Conservation (phyloP, 108 stramenopile genomes). For the Aurantiochytrium sp. region DNA sequence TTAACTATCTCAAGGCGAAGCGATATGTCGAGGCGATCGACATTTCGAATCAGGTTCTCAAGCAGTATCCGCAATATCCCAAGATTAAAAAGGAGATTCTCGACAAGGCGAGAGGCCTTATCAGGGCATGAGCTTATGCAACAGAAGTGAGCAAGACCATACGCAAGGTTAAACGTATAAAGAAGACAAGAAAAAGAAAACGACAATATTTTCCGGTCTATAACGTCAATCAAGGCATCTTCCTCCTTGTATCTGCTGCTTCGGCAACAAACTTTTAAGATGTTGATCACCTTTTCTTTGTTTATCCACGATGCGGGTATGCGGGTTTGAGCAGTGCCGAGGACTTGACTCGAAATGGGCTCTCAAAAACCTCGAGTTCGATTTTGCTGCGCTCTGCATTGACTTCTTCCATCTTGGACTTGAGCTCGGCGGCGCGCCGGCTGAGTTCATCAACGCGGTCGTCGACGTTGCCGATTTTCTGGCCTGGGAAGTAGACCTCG, state of each 20-base stretch:
- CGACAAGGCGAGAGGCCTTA: conserved; percentile 32
- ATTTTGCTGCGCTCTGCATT: not conserved
- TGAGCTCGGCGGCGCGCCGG: not conserved
- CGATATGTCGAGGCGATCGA: conserved; percentile 54
- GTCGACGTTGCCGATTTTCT: not conserved
- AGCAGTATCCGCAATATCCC: conserved; percentile 57
- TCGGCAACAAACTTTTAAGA: not conserved
- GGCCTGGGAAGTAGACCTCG: not conserved
- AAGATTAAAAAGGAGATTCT: conserved; percentile 52
- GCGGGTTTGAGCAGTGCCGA: not conserved
- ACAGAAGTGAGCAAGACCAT: too few relatives aligned
- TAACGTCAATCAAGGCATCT: too few relatives aligned
- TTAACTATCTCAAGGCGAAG: conserved; percentile 57
- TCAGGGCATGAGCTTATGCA: conserved; percentile 31
- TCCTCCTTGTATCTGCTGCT: too few relatives aligned
- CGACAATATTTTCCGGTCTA: too few relatives aligned
- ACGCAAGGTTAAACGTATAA: too few relatives aligned
- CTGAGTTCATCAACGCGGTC: not conserved
- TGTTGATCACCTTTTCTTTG: not conserved
- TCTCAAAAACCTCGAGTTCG: not conserved
- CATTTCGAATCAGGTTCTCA: conserved; percentile 53
- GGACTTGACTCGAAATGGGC: not conserved
- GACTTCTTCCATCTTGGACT: not conserved
- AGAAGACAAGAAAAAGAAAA: too few relatives aligned
- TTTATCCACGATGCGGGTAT: not conserved